phyloP scores from a whole-genome alignment of 768 basidiomycete genomes.

The Lentinula boryana region DNA sequence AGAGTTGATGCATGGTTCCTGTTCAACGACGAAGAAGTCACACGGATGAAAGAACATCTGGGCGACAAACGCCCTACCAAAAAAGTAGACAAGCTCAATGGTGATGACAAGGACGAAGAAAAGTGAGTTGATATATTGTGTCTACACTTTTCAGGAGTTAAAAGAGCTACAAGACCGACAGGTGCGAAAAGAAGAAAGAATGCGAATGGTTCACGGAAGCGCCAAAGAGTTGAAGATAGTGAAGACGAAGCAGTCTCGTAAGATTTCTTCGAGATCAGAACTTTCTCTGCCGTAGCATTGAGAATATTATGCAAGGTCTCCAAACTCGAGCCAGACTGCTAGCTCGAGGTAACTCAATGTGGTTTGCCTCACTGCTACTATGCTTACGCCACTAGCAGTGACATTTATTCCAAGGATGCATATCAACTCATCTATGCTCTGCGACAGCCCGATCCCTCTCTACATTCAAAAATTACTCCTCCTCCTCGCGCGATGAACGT shows the following conservation, averaged over 20 bases:
- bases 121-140: constrained; percentile 17
- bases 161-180: constrained; percentile 13
- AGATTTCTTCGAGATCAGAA: background rate
- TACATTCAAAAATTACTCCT: constrained; percentile 29
- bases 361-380: background rate
- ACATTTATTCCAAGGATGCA: constrained; percentile 75
- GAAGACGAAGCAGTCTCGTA: constrained; percentile 40
- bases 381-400: constrained; percentile 21
- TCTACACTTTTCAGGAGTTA: background rate
- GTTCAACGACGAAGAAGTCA: constrained; percentile 88
- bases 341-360: background rate
- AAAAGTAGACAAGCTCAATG: constrained; percentile 22
- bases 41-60: constrained; percentile 45
- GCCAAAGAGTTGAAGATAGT: constrained; percentile 51
- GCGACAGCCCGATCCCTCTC: constrained; percentile 18
- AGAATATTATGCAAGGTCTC: background rate
- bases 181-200: constrained; percentile 26
- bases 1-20: constrained; percentile 77
- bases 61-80: constrained; percentile 34
- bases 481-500: constrained; percentile 50
- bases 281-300: background rate
- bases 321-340: background rate
- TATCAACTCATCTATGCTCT: constrained; percentile 93
- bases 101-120: constrained; percentile 16
- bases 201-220: constrained; percentile 39